Evolutionary conservation across 306 rosid genomes (phyloP).

Genomic region (Casuarina glauca): DNA sequence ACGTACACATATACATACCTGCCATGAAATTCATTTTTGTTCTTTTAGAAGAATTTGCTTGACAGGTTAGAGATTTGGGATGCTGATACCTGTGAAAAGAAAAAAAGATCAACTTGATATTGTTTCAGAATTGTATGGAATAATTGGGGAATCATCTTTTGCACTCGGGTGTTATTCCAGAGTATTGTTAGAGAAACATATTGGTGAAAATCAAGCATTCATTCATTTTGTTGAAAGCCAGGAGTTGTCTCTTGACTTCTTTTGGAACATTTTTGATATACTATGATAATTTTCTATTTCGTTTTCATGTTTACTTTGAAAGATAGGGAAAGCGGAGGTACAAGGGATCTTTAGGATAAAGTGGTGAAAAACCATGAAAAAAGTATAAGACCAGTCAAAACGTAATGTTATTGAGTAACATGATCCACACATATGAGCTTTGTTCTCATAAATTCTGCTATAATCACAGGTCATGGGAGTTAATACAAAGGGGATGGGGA

Average conservation of each 20-base stretch:
- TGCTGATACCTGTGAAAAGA: neutral
- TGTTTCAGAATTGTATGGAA: too few species aligned
- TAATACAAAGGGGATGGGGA: neutral
- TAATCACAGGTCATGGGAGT: neutral
- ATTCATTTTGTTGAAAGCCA: neutral
- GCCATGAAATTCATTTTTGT: too few species aligned
- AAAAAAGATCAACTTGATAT: neutral
- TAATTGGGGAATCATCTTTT: too few species aligned
- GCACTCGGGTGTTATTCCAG: too few species aligned
- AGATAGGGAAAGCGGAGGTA: neutral
- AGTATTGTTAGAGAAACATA: too few species aligned
- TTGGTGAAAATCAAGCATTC: neutral
- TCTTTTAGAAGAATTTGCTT: neutral
- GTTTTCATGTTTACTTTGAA: neutral
- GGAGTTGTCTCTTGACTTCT: neutral
- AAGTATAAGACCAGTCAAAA: neutral
- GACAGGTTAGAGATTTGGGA: neutral
- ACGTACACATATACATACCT: too few species aligned
- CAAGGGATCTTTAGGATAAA: neutral
- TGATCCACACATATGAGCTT: neutral
- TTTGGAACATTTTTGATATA: neutral
- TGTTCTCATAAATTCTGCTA: neutral
- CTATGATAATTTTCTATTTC: neutral
- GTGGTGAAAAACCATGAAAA: neutral
- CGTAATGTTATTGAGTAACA: neutral